Percentiles rank a stretch among this genome's conserved stretches.
These are phyloP conservation scores for Trypanosoma vivax DNA, from an alignment of 208 protist species.

Conservation along the genomic window DNA sequence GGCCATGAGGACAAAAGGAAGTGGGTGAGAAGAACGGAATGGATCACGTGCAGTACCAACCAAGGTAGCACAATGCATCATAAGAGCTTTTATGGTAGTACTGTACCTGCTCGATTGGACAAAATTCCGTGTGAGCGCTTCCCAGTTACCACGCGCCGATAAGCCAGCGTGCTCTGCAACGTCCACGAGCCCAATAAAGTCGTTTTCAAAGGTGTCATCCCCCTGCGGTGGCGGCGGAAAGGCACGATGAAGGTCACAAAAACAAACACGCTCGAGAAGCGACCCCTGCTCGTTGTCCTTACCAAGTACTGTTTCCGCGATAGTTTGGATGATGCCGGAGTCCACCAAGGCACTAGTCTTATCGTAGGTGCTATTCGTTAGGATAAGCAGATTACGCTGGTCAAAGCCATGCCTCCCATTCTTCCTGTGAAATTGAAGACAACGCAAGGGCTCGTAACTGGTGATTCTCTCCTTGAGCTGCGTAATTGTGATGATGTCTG, in stretches of 20 bases:
- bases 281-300: constrained; percentile 8
- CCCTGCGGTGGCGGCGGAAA: constrained; percentile 62
- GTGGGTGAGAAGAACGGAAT: constrained; percentile 63
- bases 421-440: constrained; percentile 32
- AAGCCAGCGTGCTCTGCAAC: constrained; percentile 29
- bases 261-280: constrained; percentile 77
- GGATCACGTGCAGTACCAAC: constrained; percentile 67
- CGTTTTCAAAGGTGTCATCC: constrained; percentile 71
- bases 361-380: constrained; percentile 64
- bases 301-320: constrained; percentile 59
- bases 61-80: constrained; percentile 69
- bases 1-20: constrained; percentile 26
- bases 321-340: constrained; percentile 57
- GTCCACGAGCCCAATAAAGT: constrained; percentile 67
- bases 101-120: constrained; percentile 59
- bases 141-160: constrained; percentile 65
- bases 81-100: constrained; percentile 43
- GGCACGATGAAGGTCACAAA: constrained; percentile 62
- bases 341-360: constrained; percentile 68
- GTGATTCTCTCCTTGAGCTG: constrained; percentile 76
- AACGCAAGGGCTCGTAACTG: constrained; percentile 52
- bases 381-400: constrained; percentile 75
- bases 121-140: constrained; percentile 54
- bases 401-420: constrained; percentile 23
- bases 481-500: constrained; percentile 61